Percentiles rank a stretch among this genome's conserved stretches.
Conservation (phyloP, 108 stramenopile genomes). For the Pseudonitzschia pungens region DNA sequence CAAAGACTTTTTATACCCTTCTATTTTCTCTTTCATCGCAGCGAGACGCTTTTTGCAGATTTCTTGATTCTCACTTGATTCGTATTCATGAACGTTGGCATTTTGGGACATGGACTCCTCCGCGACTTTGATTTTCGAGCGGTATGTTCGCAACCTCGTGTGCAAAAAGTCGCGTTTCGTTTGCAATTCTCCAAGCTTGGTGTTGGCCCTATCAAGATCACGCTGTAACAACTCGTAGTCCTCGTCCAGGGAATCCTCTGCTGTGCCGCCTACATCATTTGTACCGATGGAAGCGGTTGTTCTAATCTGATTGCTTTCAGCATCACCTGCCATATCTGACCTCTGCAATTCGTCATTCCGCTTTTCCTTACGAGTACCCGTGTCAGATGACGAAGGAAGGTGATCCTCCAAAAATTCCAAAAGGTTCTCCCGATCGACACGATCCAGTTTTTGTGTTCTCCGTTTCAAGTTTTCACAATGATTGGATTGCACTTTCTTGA, state of each 20-base stretch:
- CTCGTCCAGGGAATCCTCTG: background rate
- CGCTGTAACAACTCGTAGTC: conserved; percentile 12
- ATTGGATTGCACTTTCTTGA: background rate
- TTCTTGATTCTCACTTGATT: background rate
- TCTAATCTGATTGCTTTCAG: background rate
- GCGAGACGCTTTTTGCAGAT: background rate
- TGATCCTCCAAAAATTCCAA: background rate
- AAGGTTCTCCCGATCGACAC: background rate
- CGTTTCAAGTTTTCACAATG: background rate
- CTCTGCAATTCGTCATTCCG: too few relatives aligned
- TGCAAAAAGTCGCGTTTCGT: conserved; percentile 10
- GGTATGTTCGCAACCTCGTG: conserved; percentile 1
- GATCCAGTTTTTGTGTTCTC: conserved; percentile 7
- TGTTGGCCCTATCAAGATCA: conserved; percentile 13
- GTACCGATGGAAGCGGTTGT: background rate
- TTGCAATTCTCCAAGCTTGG: conserved; percentile 1
- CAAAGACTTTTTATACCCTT: background rate
- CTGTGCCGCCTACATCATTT: too few relatives aligned
- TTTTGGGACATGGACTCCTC: background rate
- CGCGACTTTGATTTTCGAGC: background rate
- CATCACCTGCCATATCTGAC: background rate
- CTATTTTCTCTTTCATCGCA: background rate
- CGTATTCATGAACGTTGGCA: background rate
- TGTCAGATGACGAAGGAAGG: background rate
- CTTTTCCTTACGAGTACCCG: background rate